A percentile compares a stretch with the other conserved stretches of the same genome.
Evolutionary conservation across 768 basidiomycete species (phyloP).

Genomic region (Phlebiopsis gigantea): DNA sequence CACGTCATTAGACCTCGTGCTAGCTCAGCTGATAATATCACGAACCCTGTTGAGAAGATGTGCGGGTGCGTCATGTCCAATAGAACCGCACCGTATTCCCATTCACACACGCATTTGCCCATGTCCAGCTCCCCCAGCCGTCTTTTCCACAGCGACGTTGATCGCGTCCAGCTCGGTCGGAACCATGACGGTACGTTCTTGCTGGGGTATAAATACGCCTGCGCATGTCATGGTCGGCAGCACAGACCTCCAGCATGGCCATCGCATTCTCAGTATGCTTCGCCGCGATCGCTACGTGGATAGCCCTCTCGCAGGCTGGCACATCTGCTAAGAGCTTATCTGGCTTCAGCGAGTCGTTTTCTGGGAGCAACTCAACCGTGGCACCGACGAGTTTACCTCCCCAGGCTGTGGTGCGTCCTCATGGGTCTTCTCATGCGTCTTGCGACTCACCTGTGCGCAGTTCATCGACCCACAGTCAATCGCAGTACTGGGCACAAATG

Average conservation of each 20-base stretch:
- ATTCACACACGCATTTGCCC: background rate
- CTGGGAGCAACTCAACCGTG: background rate
- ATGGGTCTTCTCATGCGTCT: background rate
- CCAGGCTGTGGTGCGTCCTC: conserved; percentile 12
- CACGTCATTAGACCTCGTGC: background rate
- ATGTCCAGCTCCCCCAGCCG: background rate
- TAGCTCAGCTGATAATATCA: background rate
- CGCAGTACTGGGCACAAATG: conserved; percentile 44
- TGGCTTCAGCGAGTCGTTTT: background rate
- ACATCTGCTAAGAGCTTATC: background rate
- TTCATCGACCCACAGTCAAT: conserved; percentile 45
- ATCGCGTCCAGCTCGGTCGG: background rate
- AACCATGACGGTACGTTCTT: too few species aligned
- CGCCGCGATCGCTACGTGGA: background rate
- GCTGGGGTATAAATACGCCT: too few species aligned
- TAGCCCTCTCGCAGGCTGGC: background rate
- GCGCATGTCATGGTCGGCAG: background rate
- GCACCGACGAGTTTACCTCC: conserved; percentile 6
- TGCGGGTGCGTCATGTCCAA: background rate
- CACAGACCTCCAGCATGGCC: background rate
- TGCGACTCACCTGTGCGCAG: conserved; percentile 31
- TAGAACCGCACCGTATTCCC: background rate
- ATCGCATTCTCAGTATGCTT: background rate
- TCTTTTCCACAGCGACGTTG: background rate
- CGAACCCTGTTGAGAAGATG: background rate